Conservation (phyloP, 257 asterid genomes). For the Leptodermis oblonga region DNA sequence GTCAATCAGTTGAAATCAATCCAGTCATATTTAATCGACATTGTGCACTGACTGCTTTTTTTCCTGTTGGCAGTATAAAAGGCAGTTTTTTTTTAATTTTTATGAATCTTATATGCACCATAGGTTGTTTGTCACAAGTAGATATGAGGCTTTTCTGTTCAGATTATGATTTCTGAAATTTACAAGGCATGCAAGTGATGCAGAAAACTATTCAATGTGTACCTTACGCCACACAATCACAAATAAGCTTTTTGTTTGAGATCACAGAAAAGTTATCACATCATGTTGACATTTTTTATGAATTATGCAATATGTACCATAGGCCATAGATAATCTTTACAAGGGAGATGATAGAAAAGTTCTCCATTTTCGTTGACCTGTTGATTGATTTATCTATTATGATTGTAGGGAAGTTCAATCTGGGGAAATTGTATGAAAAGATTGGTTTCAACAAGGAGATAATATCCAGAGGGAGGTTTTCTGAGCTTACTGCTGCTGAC, state of each 20-base stretch:
- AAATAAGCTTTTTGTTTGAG: neutral
- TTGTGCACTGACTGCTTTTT: neutral
- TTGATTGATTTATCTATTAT: neutral
- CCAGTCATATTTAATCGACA: neutral
- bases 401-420: constrained; percentile 75
- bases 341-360: neutral
- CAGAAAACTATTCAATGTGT: neutral
- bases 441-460: constrained; percentile 91
- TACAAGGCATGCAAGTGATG: neutral
- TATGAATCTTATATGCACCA: neutral
- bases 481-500: constrained; percentile 90
- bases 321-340: neutral
- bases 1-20: neutral
- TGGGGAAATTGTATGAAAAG: constrained; percentile 75
- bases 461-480: constrained; percentile 83
- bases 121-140: neutral
- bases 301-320: neutral
- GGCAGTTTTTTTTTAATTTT: neutral
- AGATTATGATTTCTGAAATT: neutral
- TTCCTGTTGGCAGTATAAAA: neutral
- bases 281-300: neutral
- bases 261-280: neutral
- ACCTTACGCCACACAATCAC: neutral
- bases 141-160: neutral
- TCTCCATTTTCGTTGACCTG: neutral